Conservation (phyloP, 305 asterid genomes). For the Andrographis paniculata region DNA sequence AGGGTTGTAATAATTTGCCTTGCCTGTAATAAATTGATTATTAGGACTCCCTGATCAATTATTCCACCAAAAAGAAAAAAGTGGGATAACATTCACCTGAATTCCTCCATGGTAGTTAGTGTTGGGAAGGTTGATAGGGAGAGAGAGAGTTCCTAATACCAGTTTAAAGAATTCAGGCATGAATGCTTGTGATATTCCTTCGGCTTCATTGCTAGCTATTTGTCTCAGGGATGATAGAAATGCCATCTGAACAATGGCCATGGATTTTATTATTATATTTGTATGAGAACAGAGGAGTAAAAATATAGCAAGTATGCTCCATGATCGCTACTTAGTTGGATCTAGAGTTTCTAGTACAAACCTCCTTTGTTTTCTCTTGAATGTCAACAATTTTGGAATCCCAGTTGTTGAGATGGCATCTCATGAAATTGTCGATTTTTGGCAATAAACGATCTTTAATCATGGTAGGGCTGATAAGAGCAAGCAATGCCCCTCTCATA, state of each 20-base stretch:
- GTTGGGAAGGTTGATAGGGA: slow-evolving; percentile 82
- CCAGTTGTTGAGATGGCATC: slow-evolving; percentile 74
- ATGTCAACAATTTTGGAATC: slow-evolving; percentile 56
- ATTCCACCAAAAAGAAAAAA: slow-evolving; percentile 3
- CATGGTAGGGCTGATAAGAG: slow-evolving; percentile 83
- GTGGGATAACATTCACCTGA: slow-evolving; percentile 45
- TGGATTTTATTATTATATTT: neutral
- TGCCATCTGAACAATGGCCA: slow-evolving; percentile 64
- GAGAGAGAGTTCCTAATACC: slow-evolving; percentile 84
- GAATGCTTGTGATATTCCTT: slow-evolving; percentile 53
- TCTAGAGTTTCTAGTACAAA: slow-evolving; percentile 21
- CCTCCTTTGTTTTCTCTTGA: slow-evolving; percentile 95
- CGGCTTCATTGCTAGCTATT: slow-evolving; percentile 76
- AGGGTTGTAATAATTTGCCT: slow-evolving; percentile 51
- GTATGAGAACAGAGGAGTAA: slow-evolving; percentile 26
- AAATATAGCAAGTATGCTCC: slow-evolving; percentile 1
- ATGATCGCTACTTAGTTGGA: slow-evolving; percentile 17
- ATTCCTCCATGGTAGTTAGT: slow-evolving; percentile 77
- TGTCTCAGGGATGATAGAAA: slow-evolving; percentile 77
- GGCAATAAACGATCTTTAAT: slow-evolving; percentile 69
- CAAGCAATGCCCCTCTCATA: slow-evolving; percentile 90
- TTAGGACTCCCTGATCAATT: slow-evolving; percentile 4
- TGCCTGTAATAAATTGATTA: slow-evolving; percentile 39
- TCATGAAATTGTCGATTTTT: slow-evolving; percentile 79
- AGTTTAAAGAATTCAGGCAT: slow-evolving; percentile 91